These are phyloP conservation scores for Boletus rufocinnamomeus DNA, from an alignment of 768 basidiomycete species.

Conservation along the genomic window DNA sequence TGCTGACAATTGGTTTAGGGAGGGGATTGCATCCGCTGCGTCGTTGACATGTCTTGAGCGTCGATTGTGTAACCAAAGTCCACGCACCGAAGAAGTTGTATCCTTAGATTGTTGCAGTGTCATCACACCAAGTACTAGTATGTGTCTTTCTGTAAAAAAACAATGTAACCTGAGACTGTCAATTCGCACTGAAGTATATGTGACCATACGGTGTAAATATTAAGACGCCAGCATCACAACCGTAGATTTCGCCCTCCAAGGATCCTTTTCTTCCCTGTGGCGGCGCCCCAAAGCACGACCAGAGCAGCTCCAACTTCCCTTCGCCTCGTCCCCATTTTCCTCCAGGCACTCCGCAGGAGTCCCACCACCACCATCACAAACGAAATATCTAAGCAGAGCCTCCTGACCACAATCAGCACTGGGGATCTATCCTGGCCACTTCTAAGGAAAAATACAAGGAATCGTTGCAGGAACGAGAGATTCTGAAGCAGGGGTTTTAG, in stretches of 20 bases:
- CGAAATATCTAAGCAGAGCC: conserved; percentile 76
- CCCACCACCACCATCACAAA: conserved; percentile 69
- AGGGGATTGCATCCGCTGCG: conserved; percentile 92
- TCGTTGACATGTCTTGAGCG: conserved; percentile 80
- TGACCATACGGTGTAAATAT: conserved; percentile 16
- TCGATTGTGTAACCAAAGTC: not conserved
- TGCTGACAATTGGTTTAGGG: conserved; percentile 34
- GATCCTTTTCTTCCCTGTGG: conserved; percentile 61
- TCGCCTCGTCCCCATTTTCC: conserved; percentile 65
- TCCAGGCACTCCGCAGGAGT: conserved; percentile 62
- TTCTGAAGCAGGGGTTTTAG: conserved; percentile 63
- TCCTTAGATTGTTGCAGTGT: not conserved
- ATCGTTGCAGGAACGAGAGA: conserved; percentile 47
- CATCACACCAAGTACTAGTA: not conserved
- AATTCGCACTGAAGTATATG: not conserved
- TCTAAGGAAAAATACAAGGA: conserved; percentile 59
- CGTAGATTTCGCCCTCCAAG: conserved; percentile 39
- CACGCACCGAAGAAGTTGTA: conserved; percentile 8
- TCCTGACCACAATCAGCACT: conserved; percentile 63
- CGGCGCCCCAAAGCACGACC: conserved; percentile 65
- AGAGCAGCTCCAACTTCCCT: conserved; percentile 69
- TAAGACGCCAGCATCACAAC: conserved; percentile 7
- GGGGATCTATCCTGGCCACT: conserved; percentile 62
- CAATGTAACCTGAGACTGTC: not conserved
- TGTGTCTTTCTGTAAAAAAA: not conserved